A percentile compares a stretch with the other conserved stretches of the same genome.
Evolutionary conservation across 2,329 filamentous ascomycete species (phyloP).

Genomic region (Acephala macrosclerotiorum): DNA sequence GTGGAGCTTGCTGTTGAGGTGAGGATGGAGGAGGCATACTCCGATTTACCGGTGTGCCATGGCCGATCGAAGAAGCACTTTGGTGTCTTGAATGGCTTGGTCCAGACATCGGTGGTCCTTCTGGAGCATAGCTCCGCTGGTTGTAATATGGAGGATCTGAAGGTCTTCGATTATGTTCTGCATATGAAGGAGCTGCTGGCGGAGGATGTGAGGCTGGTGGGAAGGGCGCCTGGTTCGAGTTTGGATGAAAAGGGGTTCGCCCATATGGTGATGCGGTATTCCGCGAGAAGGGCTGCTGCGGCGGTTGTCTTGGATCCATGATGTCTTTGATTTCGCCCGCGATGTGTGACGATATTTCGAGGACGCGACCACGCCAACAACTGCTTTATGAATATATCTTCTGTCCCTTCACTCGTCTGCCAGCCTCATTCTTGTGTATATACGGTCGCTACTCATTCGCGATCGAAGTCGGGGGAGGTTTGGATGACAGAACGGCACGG

Average conservation of each 20-base stretch:
- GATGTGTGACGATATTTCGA: constrained; percentile 16
- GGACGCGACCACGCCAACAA: not conserved
- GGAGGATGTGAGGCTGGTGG: constrained; percentile 43
- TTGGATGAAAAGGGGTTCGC: constrained; percentile 41
- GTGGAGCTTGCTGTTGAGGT: constrained; percentile 48
- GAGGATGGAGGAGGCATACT: constrained; percentile 59
- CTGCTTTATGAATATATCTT: not conserved
- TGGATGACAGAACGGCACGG: constrained; percentile 12
- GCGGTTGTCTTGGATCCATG: constrained; percentile 45
- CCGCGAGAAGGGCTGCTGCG: constrained; percentile 42
- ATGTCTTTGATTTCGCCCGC: constrained; percentile 32
- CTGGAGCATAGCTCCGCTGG: constrained; percentile 41
- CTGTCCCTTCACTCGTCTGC: not conserved
- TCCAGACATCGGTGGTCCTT: constrained; percentile 39
- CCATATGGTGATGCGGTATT: constrained; percentile 44
- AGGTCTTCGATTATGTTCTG: constrained; percentile 42
- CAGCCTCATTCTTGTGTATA: constrained; percentile 6
- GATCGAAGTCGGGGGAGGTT: constrained; percentile 5
- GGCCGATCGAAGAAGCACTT: constrained; percentile 44
- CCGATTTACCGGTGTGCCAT: constrained; percentile 41
- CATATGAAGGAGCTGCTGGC: constrained; percentile 37
- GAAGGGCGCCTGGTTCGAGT: constrained; percentile 38
- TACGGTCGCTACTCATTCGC: not conserved
- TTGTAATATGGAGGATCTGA: constrained; percentile 45
- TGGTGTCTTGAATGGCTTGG: constrained; percentile 42